Conservation (phyloP, 2,329 filamentous ascomycete genomes). For the Penicillium corylophilum region DNA sequence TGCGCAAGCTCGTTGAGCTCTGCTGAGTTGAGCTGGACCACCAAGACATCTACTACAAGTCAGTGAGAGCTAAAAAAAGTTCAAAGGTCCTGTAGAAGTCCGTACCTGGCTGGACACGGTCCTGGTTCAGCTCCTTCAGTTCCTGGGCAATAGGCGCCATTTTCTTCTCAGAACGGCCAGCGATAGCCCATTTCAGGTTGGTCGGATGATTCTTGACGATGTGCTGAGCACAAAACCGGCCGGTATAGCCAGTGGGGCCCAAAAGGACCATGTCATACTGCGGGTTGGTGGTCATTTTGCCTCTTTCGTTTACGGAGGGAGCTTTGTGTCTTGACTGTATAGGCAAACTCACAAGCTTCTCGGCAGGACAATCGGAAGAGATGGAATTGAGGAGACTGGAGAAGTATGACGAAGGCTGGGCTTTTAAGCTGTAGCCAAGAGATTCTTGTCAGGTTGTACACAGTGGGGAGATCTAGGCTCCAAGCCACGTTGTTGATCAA, state of each 20-base stretch:
- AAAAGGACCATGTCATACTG: conserved; percentile 66
- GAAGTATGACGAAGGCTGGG: background rate
- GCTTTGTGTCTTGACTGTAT: background rate
- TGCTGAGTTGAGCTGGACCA: conserved; percentile 48
- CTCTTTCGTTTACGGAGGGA: conserved; percentile 4
- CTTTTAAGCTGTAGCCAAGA: background rate
- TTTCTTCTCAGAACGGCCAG: conserved; percentile 76
- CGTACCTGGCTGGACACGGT: conserved; percentile 69
- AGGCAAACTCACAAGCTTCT: conserved; percentile 5
- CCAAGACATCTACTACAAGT: conserved; percentile 42
- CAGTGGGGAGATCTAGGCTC: background rate
- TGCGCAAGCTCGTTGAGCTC: conserved; percentile 54
- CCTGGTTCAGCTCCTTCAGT: conserved; percentile 64
- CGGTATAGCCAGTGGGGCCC: conserved; percentile 79
- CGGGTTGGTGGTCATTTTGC: conserved; percentile 43
- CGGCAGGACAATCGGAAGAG: background rate
- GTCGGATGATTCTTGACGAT: conserved; percentile 70
- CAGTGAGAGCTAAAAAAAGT: background rate
- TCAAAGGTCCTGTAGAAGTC: background rate
- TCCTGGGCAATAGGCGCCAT: conserved; percentile 67
- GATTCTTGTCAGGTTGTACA: background rate
- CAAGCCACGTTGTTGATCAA: background rate
- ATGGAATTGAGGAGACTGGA: background rate
- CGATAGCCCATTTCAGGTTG: conserved; percentile 81
- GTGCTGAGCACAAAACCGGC: conserved; percentile 72